Conservation (phyloP, 257 asterid genomes). For the Plectranthus barbatus region DNA sequence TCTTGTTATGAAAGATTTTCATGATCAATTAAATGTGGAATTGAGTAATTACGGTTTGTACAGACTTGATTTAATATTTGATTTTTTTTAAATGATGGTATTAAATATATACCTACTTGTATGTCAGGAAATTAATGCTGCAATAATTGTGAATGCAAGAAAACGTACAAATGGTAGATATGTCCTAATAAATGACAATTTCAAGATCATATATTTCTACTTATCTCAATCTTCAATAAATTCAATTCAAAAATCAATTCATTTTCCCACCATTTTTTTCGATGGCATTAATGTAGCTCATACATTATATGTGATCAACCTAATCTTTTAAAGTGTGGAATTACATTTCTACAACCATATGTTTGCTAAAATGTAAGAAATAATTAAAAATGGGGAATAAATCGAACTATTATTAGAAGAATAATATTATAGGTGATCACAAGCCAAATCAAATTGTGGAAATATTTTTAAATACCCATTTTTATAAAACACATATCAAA, state of each 20-base stretch:
- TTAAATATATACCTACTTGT: conserved; percentile 25
- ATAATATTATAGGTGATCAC: too few species aligned
- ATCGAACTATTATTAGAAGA: too few species aligned
- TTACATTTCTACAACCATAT: too few species aligned
- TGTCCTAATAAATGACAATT: conserved; percentile 23
- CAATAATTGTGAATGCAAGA: conserved; percentile 28
- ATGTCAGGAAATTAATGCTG: conserved; percentile 24
- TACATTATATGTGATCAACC: conserved; percentile 7
- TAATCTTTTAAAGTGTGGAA: background rate
- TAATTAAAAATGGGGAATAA: too few species aligned
- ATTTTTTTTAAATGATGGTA: conserved; percentile 9
- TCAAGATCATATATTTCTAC: conserved; percentile 3
- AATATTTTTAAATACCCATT: too few species aligned
- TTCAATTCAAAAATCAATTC: background rate
- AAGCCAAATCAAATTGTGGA: too few species aligned
- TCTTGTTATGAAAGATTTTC: too few species aligned
- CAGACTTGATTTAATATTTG: background rate
- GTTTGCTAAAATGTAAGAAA: too few species aligned
- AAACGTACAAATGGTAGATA: conserved; percentile 32
- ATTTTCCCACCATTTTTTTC: conserved; percentile 8
- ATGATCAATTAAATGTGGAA: too few species aligned
- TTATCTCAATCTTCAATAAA: background rate
- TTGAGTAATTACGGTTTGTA: background rate
- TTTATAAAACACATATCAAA: too few species aligned
- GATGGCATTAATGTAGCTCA: conserved; percentile 5